Evolutionary conservation across 2,329 filamentous ascomycete species (phyloP).

Genomic region (Alternaria tenuissima): DNA sequence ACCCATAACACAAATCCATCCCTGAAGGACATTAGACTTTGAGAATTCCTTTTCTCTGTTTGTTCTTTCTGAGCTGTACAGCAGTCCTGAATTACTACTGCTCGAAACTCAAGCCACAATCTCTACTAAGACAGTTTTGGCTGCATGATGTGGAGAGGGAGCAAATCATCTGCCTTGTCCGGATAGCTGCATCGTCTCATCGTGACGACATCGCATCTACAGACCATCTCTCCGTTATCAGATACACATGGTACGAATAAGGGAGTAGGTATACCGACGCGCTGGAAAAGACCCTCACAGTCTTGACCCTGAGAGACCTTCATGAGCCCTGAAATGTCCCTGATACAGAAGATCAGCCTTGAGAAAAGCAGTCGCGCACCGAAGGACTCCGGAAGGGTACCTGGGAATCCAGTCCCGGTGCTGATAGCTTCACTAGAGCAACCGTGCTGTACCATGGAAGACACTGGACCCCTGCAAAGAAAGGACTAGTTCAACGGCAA

Average conservation of each 20-base stretch:
- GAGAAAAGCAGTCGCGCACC: slow-evolving; percentile 7
- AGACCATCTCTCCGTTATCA: not conserved
- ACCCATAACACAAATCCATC: slow-evolving; percentile 1
- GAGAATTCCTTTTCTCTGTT: not conserved
- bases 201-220: not conserved
- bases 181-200: not conserved
- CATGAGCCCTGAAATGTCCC: not conserved
- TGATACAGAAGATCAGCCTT: not conserved
- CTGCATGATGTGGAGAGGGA: slow-evolving; percentile 1
- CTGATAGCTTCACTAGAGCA: slow-evolving; percentile 1
- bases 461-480: slow-evolving; percentile 9
- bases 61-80: not conserved
- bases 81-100: not conserved
- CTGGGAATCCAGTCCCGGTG: not conserved
- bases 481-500: slow-evolving; percentile 11
- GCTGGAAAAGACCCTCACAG: not conserved
- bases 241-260: not conserved
- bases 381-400: not conserved
- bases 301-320: slow-evolving; percentile 4
- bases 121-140: not conserved
- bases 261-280: not conserved
- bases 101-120: slow-evolving; percentile 1
- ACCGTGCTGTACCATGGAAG: not conserved
- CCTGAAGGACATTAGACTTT: slow-evolving; percentile 3
- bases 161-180: not conserved